These are phyloP conservation scores for Apodospora peruviana DNA, from an alignment of 495 filamentous ascomycete species.

Conservation along the genomic window DNA sequence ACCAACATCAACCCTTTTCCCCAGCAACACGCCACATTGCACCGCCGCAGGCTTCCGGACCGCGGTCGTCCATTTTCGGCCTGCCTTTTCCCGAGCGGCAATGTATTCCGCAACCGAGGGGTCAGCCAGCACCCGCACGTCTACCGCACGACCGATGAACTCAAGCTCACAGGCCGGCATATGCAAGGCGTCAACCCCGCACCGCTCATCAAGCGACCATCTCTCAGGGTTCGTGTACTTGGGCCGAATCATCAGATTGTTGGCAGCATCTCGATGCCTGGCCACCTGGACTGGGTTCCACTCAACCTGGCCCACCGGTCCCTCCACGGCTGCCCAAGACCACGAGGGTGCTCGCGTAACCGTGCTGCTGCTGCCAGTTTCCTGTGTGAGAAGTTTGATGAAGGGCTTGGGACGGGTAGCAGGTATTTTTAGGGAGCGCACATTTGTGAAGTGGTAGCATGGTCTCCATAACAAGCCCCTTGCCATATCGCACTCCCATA, in stretches of 20 bases:
- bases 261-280: neutral
- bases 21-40: neutral
- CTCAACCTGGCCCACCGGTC: neutral
- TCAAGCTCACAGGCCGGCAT: neutral
- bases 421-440: too few relatives aligned
- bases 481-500: constrained; percentile 5
- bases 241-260: neutral
- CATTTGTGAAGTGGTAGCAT: constrained; percentile 4
- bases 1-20: neutral
- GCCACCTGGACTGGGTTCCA: neutral
- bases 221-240: neutral
- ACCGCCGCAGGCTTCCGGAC: too few relatives aligned
- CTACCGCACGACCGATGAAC: neutral
- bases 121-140: neutral
- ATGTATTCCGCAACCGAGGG: neutral
- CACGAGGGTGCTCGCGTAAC: constrained; percentile 5
- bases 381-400: constrained; percentile 1
- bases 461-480: constrained; percentile 7
- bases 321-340: constrained; percentile 8
- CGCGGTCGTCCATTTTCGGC: too few relatives aligned
- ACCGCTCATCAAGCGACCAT: neutral
- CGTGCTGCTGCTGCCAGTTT: neutral
- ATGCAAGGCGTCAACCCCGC: neutral
- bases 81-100: neutral
- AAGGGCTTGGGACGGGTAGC: too few relatives aligned